Evolutionary conservation across 2,329 filamentous ascomycete genomes (phyloP).

Genomic region (Sarocladiaceae sp.): DNA sequence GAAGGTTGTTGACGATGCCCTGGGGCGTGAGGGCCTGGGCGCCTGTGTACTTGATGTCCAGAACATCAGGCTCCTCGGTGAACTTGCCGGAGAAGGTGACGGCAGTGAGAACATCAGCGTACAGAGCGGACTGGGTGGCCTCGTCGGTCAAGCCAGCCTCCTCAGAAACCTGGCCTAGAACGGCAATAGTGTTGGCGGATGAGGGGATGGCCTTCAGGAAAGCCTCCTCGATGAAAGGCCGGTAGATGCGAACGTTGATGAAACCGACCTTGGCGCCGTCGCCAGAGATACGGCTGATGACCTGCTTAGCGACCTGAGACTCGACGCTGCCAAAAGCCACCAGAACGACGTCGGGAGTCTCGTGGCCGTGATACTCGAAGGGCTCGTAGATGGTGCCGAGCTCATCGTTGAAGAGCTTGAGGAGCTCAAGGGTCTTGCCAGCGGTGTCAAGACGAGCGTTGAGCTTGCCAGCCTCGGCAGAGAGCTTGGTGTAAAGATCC

Average conservation of each 20-base stretch:
- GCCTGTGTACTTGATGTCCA: conserved; percentile 87
- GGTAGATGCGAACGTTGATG: conserved; percentile 87
- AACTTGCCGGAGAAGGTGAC: conserved; percentile 71
- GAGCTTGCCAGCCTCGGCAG: conserved; percentile 53
- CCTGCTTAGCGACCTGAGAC: conserved; percentile 76
- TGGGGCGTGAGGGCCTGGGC: conserved; percentile 50
- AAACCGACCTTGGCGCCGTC: conserved; percentile 76
- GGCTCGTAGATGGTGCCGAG: conserved; percentile 87
- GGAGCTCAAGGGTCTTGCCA: conserved; percentile 62
- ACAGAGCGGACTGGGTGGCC: conserved; percentile 76
- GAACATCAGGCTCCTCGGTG: conserved; percentile 55
- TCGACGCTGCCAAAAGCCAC: conserved; percentile 93
- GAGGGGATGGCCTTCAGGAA: conserved; percentile 78
- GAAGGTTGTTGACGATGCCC: conserved; percentile 43
- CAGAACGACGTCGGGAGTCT: conserved; percentile 70
- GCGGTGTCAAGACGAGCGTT: conserved; percentile 67
- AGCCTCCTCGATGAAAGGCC: conserved; percentile 90
- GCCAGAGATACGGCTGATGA: conserved; percentile 64
- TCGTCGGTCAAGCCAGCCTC: conserved; percentile 66
- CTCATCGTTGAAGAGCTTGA: conserved; percentile 78
- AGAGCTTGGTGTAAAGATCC: conserved; percentile 61
- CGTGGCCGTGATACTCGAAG: conserved; percentile 90
- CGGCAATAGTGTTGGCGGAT: conserved; percentile 68
- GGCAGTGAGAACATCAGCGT: conserved; percentile 83
- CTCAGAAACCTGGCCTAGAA: conserved; percentile 82